phyloP scores from a whole-genome alignment of 257 asterid species.

The Ophiorrhiza pumila region DNA sequence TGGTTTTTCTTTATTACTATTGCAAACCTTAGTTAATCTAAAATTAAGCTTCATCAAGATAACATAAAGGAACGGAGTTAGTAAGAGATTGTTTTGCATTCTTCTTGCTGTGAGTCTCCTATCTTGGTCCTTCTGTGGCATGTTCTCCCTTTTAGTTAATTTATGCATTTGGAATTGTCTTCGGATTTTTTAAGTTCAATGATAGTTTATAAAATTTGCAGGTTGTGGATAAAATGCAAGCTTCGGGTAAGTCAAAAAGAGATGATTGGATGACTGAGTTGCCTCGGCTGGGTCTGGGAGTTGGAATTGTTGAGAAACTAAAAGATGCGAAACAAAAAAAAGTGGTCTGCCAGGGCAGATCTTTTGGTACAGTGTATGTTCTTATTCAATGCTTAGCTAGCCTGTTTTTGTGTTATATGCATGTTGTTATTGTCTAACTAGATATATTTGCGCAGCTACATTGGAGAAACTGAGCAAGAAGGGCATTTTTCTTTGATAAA shows the following conservation, averaged over 20 bases:
- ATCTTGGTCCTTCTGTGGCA: not conserved
- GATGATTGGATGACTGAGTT: constrained; percentile 82
- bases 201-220: constrained; percentile 23
- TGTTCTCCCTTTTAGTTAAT: not conserved
- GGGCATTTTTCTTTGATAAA: constrained; percentile 89
- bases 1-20: no score
- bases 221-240: constrained; percentile 83
- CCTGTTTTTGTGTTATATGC: constrained; percentile 11
- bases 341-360: constrained; percentile 84
- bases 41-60: no score
- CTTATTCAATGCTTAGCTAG: constrained; percentile 15
- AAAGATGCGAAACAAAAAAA: constrained; percentile 76
- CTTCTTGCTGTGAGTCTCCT: no score
- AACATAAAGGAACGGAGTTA: no score
- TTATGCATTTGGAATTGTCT: not conserved
- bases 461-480: constrained; percentile 80
- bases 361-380: constrained; percentile 98
- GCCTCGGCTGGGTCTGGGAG: constrained; percentile 67
- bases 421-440: constrained; percentile 18
- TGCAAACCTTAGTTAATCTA: no score
- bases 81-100: no score
- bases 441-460: constrained; percentile 50
- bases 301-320: constrained; percentile 58
- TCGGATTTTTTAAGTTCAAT: constrained; percentile 9
- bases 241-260: constrained; percentile 75